Evolutionary conservation across 2,329 filamentous ascomycete species (phyloP).

Genomic region (Beauveria medogensis): DNA sequence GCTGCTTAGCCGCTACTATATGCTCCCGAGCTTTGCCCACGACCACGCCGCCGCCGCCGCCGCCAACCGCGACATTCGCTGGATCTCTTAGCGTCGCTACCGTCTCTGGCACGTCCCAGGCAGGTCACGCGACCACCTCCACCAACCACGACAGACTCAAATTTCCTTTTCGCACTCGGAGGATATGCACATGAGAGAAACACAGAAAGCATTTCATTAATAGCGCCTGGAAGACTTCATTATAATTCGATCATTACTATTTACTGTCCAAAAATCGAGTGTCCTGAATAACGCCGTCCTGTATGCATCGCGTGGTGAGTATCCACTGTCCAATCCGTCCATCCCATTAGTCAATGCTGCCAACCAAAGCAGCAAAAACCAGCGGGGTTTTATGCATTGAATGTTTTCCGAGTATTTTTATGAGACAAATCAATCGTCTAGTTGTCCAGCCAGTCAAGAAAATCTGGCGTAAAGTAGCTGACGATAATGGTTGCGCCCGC

Average conservation of each 20-base stretch:
- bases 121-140: conserved; percentile 7
- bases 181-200: background rate
- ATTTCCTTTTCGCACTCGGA: background rate
- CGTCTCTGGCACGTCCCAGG: background rate
- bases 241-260: conserved; percentile 3
- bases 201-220: background rate
- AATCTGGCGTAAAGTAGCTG: conserved; percentile 86
- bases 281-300: background rate
- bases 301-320: conserved; percentile 1
- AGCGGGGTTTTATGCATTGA: background rate
- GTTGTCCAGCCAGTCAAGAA: conserved; percentile 57
- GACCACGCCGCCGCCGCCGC: background rate
- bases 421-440: conserved; percentile 20
- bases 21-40: conserved; percentile 8
- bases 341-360: background rate
- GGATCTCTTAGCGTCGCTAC: background rate
- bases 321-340: background rate
- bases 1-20: conserved; percentile 8
- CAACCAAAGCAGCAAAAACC: background rate
- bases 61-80: conserved; percentile 6
- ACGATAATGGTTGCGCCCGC: conserved; percentile 90
- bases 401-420: background rate
- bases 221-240: background rate
- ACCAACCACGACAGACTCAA: background rate
- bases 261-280: background rate